Base-by-base conservation (phyloP, 108 stramenopile genomes). In the Nitzschia sp. region DNA sequence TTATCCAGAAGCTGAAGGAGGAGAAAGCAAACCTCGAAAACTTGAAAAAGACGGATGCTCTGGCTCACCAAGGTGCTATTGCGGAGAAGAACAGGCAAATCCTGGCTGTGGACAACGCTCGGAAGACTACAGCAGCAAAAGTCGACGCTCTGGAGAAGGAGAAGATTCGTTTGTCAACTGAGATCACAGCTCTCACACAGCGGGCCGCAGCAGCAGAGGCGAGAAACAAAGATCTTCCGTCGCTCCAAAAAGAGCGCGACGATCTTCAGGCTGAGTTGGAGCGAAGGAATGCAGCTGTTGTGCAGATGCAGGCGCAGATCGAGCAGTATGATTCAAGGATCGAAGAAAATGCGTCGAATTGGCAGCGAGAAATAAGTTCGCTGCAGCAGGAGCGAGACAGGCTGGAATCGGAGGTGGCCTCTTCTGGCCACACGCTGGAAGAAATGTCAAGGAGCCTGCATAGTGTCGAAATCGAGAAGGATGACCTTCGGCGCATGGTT, bases 221-320 rank as follows among this genome's bases (percentile, higher is more conserved):
- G 4, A 26, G 31, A 21, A 31, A 26, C 5, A 25, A 38, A 29
- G 55, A 65, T 28, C 54, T 70, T 24, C 4, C 25, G 0, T 0
- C 57, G 0, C 21, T 78, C n/a, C 2, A 57, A 6, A 19, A 48
- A n/a, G 65, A 78, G 47, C 64, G 65, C 6, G 77, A 72, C 47
- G 32, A 29, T 21, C 34, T 72, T 31, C 53, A 65, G 47, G 30
- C 51, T 2, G 46, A 35, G 25, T 56, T 78, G 6, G 47, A 38
- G 5, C 26, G 60, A 8, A 67, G 23, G 26, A 61, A 78, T 13
- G 35, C 24, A 33, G 24, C 63, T 32, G 11, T 70, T 25, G 29
- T 30, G 5, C 19, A 36, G 9, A 48, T 77, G 46, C 63, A 77
- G 48, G 21, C 15, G 1, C 55, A 55, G 27, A 28, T 68, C 0